phyloP scores from a whole-genome alignment of 345 rosid genomes.

The Pistacia integerrima region DNA sequence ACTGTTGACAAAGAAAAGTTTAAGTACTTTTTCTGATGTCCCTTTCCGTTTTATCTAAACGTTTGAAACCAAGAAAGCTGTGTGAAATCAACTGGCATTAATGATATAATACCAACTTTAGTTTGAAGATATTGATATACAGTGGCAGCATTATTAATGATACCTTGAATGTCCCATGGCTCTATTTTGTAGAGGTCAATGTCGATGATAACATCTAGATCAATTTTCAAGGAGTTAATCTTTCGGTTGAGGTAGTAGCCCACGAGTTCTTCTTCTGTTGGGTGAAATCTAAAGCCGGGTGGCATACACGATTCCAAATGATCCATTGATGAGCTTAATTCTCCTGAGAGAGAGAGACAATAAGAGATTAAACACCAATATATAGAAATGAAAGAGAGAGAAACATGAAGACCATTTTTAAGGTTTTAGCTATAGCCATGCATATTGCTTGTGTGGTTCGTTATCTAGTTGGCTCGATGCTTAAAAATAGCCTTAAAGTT shows the following conservation, averaged over 20 bases:
- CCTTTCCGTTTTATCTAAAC: no score
- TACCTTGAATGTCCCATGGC: constrained; percentile 99
- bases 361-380: neutral
- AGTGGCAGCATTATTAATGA: neutral
- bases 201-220: constrained; percentile 82
- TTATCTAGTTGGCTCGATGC: neutral
- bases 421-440: constrained; percentile 1
- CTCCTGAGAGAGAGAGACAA: constrained; percentile 26
- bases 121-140: neutral
- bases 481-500: constrained; percentile 47
- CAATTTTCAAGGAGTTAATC: constrained; percentile 67
- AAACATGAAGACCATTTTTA: constrained; percentile 5
- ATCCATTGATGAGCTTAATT: constrained; percentile 39
- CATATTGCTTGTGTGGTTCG: neutral
- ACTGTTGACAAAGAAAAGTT: no score
- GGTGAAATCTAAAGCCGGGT: constrained; percentile 95
- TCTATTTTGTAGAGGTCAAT: constrained; percentile 95
- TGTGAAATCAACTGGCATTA: no score
- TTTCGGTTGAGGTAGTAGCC: constrained; percentile 90
- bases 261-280: constrained; percentile 97
- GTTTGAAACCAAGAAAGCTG: no score
- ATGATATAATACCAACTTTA: neutral
- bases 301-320: constrained; percentile 74
- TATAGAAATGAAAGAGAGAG: constrained; percentile 17
- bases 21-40: no score